Conservation (phyloP, 108 stramenopile genomes). For the Hondaea fermentalgiana region DNA sequence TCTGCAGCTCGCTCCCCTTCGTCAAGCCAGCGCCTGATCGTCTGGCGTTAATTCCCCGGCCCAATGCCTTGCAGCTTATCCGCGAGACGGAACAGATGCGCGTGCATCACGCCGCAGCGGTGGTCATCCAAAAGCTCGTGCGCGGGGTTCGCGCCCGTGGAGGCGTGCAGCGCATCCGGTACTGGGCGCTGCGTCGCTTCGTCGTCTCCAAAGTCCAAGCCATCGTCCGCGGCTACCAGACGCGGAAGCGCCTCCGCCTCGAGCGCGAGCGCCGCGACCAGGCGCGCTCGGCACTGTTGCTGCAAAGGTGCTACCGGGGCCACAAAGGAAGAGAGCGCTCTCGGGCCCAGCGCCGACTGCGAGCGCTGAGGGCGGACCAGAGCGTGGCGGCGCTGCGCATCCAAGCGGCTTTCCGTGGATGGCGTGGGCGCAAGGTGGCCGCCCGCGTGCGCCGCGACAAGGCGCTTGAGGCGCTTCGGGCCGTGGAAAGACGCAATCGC, state of each 20-base stretch:
- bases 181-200: neutral
- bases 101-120: neutral
- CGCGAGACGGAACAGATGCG: constrained; percentile 9
- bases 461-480: neutral
- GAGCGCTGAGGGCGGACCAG: neutral
- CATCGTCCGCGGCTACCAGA: neutral
- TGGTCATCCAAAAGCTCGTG: constrained; percentile 12
- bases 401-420: neutral
- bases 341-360: neutral
- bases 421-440: neutral
- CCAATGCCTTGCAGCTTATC: neutral
- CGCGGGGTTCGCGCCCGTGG: neutral
- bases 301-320: neutral
- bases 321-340: neutral
- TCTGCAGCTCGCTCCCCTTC: neutral
- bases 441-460: neutral
- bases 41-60: neutral
- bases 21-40: neutral
- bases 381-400: neutral
- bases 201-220: neutral
- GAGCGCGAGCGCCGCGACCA: neutral
- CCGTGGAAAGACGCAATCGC: neutral
- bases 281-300: neutral
- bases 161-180: neutral
- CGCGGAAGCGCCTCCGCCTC: neutral